A percentile compares a stretch with the other conserved stretches of the same genome.
Evolutionary conservation across 768 basidiomycete genomes (phyloP).

Genomic region (Kwoniella dendrophila): DNA sequence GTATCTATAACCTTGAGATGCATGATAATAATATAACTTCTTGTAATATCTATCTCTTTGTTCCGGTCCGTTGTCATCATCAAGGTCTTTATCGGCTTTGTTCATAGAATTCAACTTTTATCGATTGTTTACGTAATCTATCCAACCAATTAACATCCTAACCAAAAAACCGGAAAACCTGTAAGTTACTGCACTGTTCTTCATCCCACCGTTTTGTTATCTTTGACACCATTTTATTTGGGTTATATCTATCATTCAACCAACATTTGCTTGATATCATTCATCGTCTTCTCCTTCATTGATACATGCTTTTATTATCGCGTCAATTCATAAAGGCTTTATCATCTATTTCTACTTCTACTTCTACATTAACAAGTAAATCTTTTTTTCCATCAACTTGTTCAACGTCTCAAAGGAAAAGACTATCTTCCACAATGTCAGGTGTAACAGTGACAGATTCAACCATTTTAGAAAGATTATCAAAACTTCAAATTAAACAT

Average conservation of each 20-base stretch:
- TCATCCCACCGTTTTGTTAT: background rate
- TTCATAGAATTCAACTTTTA: no score
- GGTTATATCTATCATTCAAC: no score
- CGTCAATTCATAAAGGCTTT: background rate
- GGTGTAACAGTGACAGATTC: slow-evolving; percentile 28
- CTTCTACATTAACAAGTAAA: background rate
- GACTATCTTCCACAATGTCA: slow-evolving; percentile 33
- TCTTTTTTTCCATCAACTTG: no score
- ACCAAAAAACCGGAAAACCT: background rate
- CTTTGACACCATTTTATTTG: background rate
- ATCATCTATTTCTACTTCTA: background rate
- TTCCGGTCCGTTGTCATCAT: background rate
- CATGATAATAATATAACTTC: background rate
- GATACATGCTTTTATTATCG: slow-evolving; percentile 14
- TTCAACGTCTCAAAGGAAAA: no score
- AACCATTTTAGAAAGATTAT: slow-evolving; percentile 37
- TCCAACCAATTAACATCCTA: background rate
- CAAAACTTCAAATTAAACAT: slow-evolving; percentile 32
- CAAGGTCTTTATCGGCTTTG: slow-evolving; percentile 2
- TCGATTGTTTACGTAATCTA: slow-evolving; percentile 12
- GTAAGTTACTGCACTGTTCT: background rate
- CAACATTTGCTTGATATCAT: background rate
- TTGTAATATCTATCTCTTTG: background rate
- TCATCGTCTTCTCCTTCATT: background rate
- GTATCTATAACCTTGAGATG: background rate